A percentile compares a stretch with the other conserved stretches of the same genome.
phyloP scores from a whole-genome alignment of 352 stramenopile genomes.

The Phytophthora colocasiae region DNA sequence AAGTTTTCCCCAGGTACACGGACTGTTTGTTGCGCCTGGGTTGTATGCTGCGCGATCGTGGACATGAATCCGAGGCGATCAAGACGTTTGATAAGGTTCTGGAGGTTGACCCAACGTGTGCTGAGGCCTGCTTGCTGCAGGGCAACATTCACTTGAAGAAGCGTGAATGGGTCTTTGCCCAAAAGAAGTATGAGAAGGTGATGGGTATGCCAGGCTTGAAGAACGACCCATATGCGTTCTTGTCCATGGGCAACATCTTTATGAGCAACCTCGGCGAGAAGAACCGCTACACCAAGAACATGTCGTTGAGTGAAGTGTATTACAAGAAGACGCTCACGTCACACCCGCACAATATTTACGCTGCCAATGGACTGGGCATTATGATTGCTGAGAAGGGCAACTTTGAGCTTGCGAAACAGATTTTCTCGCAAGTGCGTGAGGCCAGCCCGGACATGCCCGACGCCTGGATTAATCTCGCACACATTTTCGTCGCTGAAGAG shows the following conservation, averaged over 20 bases:
- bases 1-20: conserved; percentile 94
- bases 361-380: conserved; percentile 97
- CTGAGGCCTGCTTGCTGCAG: conserved; percentile 94
- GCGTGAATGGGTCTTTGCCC: conserved; percentile 95
- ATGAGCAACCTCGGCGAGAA: conserved; percentile 97
- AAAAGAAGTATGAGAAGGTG: conserved; percentile 94
- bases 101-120: conserved; percentile 90
- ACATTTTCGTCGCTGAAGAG: conserved; percentile 97
- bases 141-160: conserved; percentile 96
- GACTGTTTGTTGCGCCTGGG: conserved; percentile 94
- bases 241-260: conserved; percentile 98
- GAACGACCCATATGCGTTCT: conserved; percentile 96
- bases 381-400: conserved; percentile 98
- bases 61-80: conserved; percentile 88
- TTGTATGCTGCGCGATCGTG: conserved; percentile 94
- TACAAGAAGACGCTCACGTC: conserved; percentile 96
- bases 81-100: conserved; percentile 95
- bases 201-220: conserved; percentile 96
- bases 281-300: conserved; percentile 96
- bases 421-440: conserved; percentile 97
- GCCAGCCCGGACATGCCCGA: conserved; percentile 96
- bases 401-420: conserved; percentile 95
- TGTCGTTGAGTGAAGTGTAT: conserved; percentile 94
- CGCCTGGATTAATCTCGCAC: conserved; percentile 96
- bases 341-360: conserved; percentile 95